Percentiles rank a stretch among this genome's conserved stretches.
These are phyloP conservation scores for Melastoma malabathricum DNA, from an alignment of 345 rosid genomes.

Conservation along the genomic window DNA sequence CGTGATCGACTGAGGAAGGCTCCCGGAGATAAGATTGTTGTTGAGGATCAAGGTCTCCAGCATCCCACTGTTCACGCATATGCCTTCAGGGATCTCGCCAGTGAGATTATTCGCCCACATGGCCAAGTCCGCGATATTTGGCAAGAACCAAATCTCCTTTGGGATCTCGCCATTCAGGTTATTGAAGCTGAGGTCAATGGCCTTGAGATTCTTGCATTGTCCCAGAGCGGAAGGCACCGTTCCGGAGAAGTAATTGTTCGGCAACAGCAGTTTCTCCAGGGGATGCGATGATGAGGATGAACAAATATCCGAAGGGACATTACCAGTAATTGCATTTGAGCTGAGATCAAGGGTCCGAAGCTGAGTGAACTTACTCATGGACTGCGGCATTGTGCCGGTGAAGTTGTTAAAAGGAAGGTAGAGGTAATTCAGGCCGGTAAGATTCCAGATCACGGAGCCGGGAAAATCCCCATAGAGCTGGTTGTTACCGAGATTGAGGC, in stretches of 20 bases:
- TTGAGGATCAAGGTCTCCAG: constrained; percentile 75
- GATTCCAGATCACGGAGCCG: constrained; percentile 41
- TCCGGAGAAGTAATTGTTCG: constrained; percentile 72
- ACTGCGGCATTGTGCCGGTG: constrained; percentile 49
- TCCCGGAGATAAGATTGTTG: constrained; percentile 66
- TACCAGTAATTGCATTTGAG: constrained; percentile 55
- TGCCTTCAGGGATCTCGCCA: constrained; percentile 61
- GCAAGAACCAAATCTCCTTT: constrained; percentile 50
- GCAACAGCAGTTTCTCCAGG: constrained; percentile 51
- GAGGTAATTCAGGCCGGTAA: constrained; percentile 35
- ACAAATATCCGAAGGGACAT: constrained; percentile 56
- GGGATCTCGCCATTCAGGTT: constrained; percentile 57
- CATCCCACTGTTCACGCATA: constrained; percentile 63
- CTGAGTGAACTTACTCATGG: constrained; percentile 42
- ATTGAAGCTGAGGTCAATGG: constrained; percentile 87
- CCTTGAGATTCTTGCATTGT: constrained; percentile 52
- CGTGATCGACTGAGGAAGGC: constrained; percentile 57
- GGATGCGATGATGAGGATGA: constrained; percentile 27
- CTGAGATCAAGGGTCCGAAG: constrained; percentile 78
- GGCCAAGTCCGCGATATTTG: constrained; percentile 56
- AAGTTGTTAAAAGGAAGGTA: constrained; percentile 69
- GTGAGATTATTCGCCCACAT: constrained; percentile 96
- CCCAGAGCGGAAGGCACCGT: constrained; percentile 56
- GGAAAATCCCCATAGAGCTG: constrained; percentile 65
- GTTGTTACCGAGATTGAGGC: constrained; percentile 63